Evolutionary conservation across 768 basidiomycete genomes (phyloP).

Genomic region (Sporobolomyces pararoseus): DNA sequence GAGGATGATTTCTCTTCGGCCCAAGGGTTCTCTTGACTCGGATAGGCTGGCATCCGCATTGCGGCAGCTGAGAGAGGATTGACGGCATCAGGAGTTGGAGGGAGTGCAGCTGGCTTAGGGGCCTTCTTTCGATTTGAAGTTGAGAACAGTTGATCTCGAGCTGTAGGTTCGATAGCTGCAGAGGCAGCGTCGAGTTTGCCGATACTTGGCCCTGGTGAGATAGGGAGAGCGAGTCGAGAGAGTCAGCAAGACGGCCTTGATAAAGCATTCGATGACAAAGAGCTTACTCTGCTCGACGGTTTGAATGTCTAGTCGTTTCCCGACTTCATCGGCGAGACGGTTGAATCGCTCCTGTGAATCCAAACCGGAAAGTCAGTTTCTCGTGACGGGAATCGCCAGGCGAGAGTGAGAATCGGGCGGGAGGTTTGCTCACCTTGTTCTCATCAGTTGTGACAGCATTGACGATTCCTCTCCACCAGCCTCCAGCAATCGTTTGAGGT

Average conservation of each 20-base stretch:
- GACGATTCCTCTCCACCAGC: slow-evolving; percentile 69
- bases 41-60: slow-evolving; percentile 36
- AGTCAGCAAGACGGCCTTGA: not conserved
- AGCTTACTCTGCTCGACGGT: slow-evolving; percentile 56
- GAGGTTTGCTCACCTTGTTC: slow-evolving; percentile 57
- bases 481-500: slow-evolving; percentile 55
- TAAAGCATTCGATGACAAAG: not conserved
- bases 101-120: not conserved
- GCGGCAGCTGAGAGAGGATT: slow-evolving; percentile 37
- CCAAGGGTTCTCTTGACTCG: slow-evolving; percentile 24
- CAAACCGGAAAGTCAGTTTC: not conserved
- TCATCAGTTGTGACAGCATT: slow-evolving; percentile 82
- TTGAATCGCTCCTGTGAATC: slow-evolving; percentile 70
- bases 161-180: slow-evolving; percentile 73
- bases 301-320: slow-evolving; percentile 89
- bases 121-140: slow-evolving; percentile 25
- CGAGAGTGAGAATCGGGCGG: too few species aligned
- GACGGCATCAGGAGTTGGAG: not conserved
- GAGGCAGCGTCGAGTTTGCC: slow-evolving; percentile 67
- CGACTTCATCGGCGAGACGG: slow-evolving; percentile 87
- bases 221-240: not conserved
- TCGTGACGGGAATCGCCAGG: too few species aligned
- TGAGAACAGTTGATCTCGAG: slow-evolving; percentile 72
- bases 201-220: slow-evolving; percentile 64
- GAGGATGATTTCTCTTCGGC: slow-evolving; percentile 34